These are phyloP conservation scores for Alternaria postmessia DNA, from an alignment of 2,329 filamentous ascomycete genomes.

Conservation along the genomic window DNA sequence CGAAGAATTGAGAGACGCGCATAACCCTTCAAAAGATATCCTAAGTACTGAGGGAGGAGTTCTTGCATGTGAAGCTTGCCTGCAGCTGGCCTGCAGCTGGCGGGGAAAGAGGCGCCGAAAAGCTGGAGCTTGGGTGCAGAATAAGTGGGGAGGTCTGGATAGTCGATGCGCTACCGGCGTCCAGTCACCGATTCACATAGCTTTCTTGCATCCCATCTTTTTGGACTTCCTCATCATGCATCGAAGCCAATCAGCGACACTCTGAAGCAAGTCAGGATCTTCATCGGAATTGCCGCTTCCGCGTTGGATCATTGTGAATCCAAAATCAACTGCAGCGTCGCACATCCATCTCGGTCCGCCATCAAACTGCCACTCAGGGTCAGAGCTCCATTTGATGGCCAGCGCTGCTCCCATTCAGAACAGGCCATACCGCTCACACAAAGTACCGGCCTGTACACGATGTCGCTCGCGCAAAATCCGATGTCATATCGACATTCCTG, in stretches of 20 bases:
- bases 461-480: slow-evolving; percentile 54
- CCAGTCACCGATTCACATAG: slow-evolving; percentile 8
- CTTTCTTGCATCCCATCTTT: slow-evolving; percentile 11
- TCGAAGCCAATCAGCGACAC: neutral
- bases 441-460: slow-evolving; percentile 52
- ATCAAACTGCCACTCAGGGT: neutral
- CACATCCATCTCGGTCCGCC: neutral
- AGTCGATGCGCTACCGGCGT: slow-evolving; percentile 6
- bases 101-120: slow-evolving; percentile 7
- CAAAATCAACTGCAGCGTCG: neutral
- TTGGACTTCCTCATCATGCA: slow-evolving; percentile 1
- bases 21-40: neutral
- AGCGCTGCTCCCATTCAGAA: slow-evolving; percentile 43
- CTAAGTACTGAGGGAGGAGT: neutral
- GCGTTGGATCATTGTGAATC: neutral
- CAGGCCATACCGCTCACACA: slow-evolving; percentile 54
- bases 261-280: neutral
- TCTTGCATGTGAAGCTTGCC: slow-evolving; percentile 3
- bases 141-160: slow-evolving; percentile 7
- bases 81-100: slow-evolving; percentile 9
- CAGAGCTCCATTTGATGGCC: slow-evolving; percentile 35
- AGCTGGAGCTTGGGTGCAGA: slow-evolving; percentile 1
- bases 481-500: slow-evolving; percentile 52
- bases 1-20: neutral
- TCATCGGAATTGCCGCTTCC: neutral